Evolutionary conservation across 73 alveolate species (phyloP), one percentile per base, ranked within the genome.

Genomic region (Paramecium biaurelia): DNA sequence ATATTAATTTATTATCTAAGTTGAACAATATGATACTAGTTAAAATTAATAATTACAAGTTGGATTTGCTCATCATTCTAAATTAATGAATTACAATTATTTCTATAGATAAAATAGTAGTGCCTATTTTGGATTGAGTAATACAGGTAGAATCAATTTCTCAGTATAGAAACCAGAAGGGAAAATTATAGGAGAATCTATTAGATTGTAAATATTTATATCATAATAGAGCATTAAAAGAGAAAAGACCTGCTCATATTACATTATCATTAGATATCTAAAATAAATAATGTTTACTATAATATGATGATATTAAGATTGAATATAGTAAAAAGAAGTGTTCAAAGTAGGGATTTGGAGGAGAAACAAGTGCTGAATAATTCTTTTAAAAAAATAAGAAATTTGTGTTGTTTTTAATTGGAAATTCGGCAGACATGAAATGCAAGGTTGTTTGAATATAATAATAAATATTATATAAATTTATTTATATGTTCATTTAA

Each of bases 11-110:
- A 38, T 37, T 10, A 72, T 72, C 0, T 32, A 72, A 72, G 41
- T 72, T 15, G 59, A 72, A 20, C 20, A 30, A 72, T 72, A 34
- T 72, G 86, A 72, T 35, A 72, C 86, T 34, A 35, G 32, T 37
- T n/a, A 32, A 15, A 35, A 72, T 35, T 72, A 72, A 28, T 26
- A 26, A 35, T 42, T 72, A 5, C 20, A 35, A n/a, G 58, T 72
- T 30, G 86, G 86, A 35, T 72, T 72, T 37, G 86, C 86, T 15
- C 86, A 72, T 72, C 58, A 72, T 35, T 72, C 86, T 28, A 72
- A 72, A 72, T 35, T 21, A 20, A 72, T 72, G 86, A 72, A 72
- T 37, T 72, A 35, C 18, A 72, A 72, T 20, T 72, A 72, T 34
- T 72, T 72, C 24, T 72, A 72, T 72, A 30, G 86, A 72, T 35